Evolutionary conservation across 2,329 filamentous ascomycete species (phyloP), one percentile per base, ranked within the genome.

Genomic region (Trichothecium roseum): DNA sequence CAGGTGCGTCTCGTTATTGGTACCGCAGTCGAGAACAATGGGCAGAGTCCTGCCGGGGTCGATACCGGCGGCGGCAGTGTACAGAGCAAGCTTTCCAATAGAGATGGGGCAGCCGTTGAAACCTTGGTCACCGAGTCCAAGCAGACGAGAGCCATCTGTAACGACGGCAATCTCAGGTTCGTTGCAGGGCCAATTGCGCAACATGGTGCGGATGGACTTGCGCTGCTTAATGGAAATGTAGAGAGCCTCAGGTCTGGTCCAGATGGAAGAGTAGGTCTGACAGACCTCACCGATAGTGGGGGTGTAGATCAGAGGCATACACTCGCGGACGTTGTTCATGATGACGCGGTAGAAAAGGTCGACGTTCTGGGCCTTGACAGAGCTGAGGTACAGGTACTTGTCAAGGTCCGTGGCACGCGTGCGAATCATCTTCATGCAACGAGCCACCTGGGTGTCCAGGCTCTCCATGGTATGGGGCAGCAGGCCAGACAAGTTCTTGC

Each of bases 91-190:
- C 68, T 98, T 98, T 54, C 91, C 91, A 48, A 98, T 77, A 42
- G 91, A 87, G 60, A 98, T 98, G 46, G 91, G 91, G 68, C 96
- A 94, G 53, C 91, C 91, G 60, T 95, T 95, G 46, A 98, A 81
- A 48, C 91, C 91, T 38, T 96, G 74, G 62, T 98, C 91, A 49
- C 91, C 91, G 27, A 98, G 77, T 53, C 91, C 89, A 39, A 88
- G 78, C 59, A 79, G 95, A 46, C 91, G 82, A 33, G 88, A 95
- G 42, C 91, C 91, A 57, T 98, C 91, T 13, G 91, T 96, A 49
- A 98, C 81, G 56, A 94, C 88, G 53, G 87, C 94, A 55, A 98
- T 98, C 60, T 95, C 86, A 22, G 94, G 89, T 45, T 86, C 77
- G 45, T 72, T 63, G 58, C 91, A 81, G 18, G 86, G 87, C 91